Evolutionary conservation across 2,329 filamentous ascomycete genomes (phyloP), one percentile per base, ranked within the genome.

Genomic region (Mollisia scopiformis): DNA sequence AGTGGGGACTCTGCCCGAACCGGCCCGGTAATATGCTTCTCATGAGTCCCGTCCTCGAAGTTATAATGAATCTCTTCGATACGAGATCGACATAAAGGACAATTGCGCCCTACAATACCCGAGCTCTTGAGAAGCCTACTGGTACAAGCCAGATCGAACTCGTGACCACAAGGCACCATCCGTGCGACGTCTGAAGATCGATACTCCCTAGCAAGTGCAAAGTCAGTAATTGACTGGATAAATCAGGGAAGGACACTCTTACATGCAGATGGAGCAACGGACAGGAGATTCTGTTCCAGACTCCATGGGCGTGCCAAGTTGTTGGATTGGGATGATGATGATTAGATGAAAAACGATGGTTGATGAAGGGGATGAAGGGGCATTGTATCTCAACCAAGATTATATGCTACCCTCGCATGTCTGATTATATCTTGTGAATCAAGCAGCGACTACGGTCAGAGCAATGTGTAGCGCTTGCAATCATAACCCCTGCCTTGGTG

Each of bases 111-210:
- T 33, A 51, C 16, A 19, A 10, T 23, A 11, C 28, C 56, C 7
- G 47, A 52, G 33, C 31, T 31, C 21, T 30, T 43, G n/a, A 53
- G 14, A 21, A 39, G 47, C 8, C 3, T 16, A 2, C 19, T 19
- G 43, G 53, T 51, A 37, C 58, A 61, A 6, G 33, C 30, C 10
- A 52, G 27, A 43, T 61, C 53, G 28, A 56, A 61, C 31, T 51
- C 30, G 35, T 61, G 58, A 19, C 53, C 46, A 21, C 58, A 61
- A 25, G 58, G 50, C 6, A 46, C 37, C 21, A 58, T 8, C 2
- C 19, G 19, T 3, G 49, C 56, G n/a, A 39, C n/a, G 21, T 47
- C 21, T 49, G 25, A n/a, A 14, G 41, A 46, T 14, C 23, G 53
- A n/a, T 23, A 33, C 23, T 56, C 53, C n/a, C n/a, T n/a, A n/a